Evolutionary conservation across 495 filamentous ascomycete species (phyloP), one percentile per base, ranked within the genome.

Genomic region (Talaromyces trachyspermus): DNA sequence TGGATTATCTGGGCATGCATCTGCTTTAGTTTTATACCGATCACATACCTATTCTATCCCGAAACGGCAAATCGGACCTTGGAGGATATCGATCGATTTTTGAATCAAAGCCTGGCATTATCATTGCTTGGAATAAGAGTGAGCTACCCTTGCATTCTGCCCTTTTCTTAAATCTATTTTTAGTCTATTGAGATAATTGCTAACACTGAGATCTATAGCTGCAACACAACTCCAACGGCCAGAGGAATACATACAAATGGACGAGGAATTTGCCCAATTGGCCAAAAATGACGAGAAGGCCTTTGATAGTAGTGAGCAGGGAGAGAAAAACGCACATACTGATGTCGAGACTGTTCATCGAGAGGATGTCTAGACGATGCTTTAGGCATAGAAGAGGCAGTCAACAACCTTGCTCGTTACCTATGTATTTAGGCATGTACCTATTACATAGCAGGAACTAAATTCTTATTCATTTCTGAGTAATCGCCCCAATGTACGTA

Each of bases 61-160:
- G 83, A 85, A 57, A 82, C 81, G 0, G 77, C 77, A 14, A 63
- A 70, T 3, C 74, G 84, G 15, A 81, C 79, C 19, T 74, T 90
- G 5, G 86, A 90, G 56, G 85, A 89, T 63, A 84, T 89, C 37
- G 84, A 89, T 53, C 72, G 86, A 46, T 79, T 80, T 82, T 83
- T 44, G 42, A 44, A 26, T 18, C 42, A 17, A 20, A 44, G 42
- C 42, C 42, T 8, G 42, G 42, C 18, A 33, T 44, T 20, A 44
- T 44, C 32, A 26, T 44, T 27, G 42, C 42, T 12, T 44, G 42
- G 42, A 44, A 44, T 44, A 23, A 44, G 42, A 44, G 42, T 44
- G 17, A 32, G 42, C 5, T n/a, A 17, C 25, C 23, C 9, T 44
- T 20, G 19, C 25, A 29, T 3, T 20, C 8, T 32, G 4, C 25